phyloP scores from a whole-genome alignment of 2,329 filamentous ascomycete species.

The Penicillium rolfsii region DNA sequence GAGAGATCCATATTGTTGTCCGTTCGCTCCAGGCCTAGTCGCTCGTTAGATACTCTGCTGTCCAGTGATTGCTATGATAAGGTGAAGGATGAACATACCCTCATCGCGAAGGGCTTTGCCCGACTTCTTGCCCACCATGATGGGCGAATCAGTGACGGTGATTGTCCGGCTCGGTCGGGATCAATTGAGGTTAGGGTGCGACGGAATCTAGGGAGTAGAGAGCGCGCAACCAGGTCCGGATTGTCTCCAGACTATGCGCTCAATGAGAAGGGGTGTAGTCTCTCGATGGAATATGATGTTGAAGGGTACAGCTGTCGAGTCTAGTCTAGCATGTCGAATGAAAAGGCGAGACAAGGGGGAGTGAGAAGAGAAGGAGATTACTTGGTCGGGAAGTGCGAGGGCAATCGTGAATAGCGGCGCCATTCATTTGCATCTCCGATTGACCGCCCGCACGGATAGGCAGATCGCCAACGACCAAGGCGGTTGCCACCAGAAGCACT shows the following conservation, averaged over 20 bases:
- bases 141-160: conserved; percentile 24
- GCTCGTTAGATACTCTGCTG: conserved; percentile 13
- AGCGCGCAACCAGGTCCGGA: conserved; percentile 13
- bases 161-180: conserved; percentile 4
- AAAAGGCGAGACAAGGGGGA: background rate
- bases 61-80: background rate
- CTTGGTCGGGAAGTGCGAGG: conserved; percentile 13
- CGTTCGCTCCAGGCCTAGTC: conserved; percentile 83
- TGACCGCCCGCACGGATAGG: conserved; percentile 34
- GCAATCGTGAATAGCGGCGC: conserved; percentile 17
- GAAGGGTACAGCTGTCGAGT: background rate
- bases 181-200: conserved; percentile 14
- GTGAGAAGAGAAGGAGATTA: conserved; percentile 4
- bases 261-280: background rate
- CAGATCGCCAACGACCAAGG: conserved; percentile 25
- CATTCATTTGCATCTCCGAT: conserved; percentile 23
- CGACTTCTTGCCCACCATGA: conserved; percentile 69
- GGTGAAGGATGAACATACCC: conserved; percentile 38
- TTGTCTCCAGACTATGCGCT: background rate
- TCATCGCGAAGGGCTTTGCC: conserved; percentile 66
- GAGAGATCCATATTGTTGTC: conserved; percentile 98
- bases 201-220: conserved; percentile 21
- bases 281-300: background rate
- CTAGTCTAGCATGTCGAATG: background rate
- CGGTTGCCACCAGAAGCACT: conserved; percentile 27